Base-by-base conservation (phyloP, 139 green algal genomes). In the Auxenochlorella pyrenoidosa region DNA sequence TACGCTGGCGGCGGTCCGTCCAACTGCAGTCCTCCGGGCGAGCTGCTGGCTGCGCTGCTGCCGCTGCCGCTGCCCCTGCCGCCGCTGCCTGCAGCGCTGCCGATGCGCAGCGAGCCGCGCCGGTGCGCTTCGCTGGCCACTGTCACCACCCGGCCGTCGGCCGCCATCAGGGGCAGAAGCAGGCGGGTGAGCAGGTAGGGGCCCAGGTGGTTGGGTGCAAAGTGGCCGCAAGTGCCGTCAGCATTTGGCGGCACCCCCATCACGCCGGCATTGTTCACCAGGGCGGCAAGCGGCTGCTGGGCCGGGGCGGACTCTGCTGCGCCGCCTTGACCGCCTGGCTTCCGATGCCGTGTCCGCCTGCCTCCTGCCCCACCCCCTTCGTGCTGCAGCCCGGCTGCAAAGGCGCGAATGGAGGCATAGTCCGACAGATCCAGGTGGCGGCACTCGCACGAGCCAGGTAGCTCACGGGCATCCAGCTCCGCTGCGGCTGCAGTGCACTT, bases 181-280 rank as follows among this genome's bases (percentile, higher is more conserved):
- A 95, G 88, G 40, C 88, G 77, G 1, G 93, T 96, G 15, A 96
- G 91, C 63, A 95, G 89, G 89, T 90, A 96, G 6, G 93, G 91
- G 1, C 94, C 94, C 19, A 93, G 68, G 88, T 96, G 93, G 83
- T 96, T 96, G 68, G 86, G 79, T 10, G 36, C 28, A 34, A 94
- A 47, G 70, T 94, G 92, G 10, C 65, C 80, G 58, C 95, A 92
- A 26, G 36, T 32, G 47, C 87, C 86, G 54, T 88, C 83, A 19
- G 87, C 36, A 0, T 32, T 40, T 16, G 66, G 40, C 5, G 73
- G 19, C 32, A 91, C 38, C 28, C 93, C 93, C 92, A 96, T 96
- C 15, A 96, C 87, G 32, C 91, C 93, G 90, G 90, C 83, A 72
- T 96, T 96, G 88, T 96, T 96, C 15, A 95, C 83, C 32, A 96